A percentile compares a stretch with the other conserved stretches of the same genome.
phyloP scores from a whole-genome alignment of 192 early-diverging fungal genomes.

The Coemansia sp. region DNA sequence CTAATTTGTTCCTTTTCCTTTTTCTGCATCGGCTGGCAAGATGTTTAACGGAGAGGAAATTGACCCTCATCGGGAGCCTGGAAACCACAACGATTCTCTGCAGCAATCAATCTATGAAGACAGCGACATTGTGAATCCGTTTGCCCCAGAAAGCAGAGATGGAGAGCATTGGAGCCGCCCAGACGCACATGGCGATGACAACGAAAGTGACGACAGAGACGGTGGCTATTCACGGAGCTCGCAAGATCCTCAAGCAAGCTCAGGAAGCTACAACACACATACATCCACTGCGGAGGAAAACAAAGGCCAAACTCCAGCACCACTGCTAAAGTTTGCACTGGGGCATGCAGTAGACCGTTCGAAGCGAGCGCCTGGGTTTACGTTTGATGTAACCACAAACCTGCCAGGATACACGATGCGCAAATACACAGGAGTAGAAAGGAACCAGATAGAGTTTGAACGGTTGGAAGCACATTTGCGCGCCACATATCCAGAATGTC shows the following conservation, averaged over 20 bases:
- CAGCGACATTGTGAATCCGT: slow-evolving; percentile 21
- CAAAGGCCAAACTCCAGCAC: slow-evolving; percentile 3
- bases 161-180: slow-evolving; percentile 11
- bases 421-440: slow-evolving; percentile 50
- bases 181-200: neutral
- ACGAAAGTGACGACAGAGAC: neutral
- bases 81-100: slow-evolving; percentile 3
- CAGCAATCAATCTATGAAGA: slow-evolving; percentile 22
- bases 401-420: slow-evolving; percentile 49
- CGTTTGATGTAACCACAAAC: slow-evolving; percentile 44
- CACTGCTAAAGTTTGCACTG: slow-evolving; percentile 39
- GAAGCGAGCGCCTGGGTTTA: slow-evolving; percentile 38
- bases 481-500: slow-evolving; percentile 55
- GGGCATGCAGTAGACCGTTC: slow-evolving; percentile 50
- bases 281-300: neutral
- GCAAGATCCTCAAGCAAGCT: neutral
- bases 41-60: slow-evolving; percentile 29
- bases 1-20: neutral
- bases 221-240: neutral
- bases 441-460: slow-evolving; percentile 54
- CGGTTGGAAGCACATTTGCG: slow-evolving; percentile 50
- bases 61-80: slow-evolving; percentile 38
- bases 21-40: neutral
- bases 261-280: neutral
- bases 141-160: slow-evolving; percentile 18